Evolutionary conservation across 306 rosid genomes (phyloP).

Genomic region (Arachis hypogaea): DNA sequence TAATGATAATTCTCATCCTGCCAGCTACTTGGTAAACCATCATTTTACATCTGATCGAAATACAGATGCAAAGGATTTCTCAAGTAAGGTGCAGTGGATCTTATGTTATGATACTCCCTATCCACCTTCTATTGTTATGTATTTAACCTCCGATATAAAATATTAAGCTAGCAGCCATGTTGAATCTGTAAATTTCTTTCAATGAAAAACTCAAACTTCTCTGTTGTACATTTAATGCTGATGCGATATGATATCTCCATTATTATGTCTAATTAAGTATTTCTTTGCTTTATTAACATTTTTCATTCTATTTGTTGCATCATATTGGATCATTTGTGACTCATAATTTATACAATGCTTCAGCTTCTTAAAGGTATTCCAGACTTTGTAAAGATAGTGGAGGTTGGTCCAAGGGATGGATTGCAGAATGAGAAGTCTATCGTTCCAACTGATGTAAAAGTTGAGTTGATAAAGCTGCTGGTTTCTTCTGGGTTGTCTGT

Average conservation of each 20-base stretch:
- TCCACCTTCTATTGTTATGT: constrained; percentile 3
- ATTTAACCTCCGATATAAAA: constrained; percentile 10
- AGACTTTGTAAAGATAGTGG: constrained; percentile 79
- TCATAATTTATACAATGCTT: constrained; percentile 22
- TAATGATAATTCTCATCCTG: constrained; percentile 34
- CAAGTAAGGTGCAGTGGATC: constrained; percentile 59
- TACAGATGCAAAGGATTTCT: constrained; percentile 39
- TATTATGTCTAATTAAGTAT: constrained; percentile 11
- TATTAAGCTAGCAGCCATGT: constrained; percentile 5
- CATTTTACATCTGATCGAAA: constrained; percentile 47
- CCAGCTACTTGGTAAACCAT: constrained; percentile 44
- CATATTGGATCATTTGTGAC: constrained; percentile 34
- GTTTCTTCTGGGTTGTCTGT: constrained; percentile 81
- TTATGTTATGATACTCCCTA: not conserved
- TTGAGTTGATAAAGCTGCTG: constrained; percentile 72
- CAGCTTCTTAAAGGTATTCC: constrained; percentile 65
- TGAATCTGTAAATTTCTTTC: constrained; percentile 27
- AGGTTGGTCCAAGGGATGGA: constrained; percentile 95
- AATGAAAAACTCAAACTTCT: constrained; percentile 20
- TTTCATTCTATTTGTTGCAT: constrained; percentile 19
- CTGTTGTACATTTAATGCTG: constrained; percentile 11
- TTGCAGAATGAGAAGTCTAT: constrained; percentile 84
- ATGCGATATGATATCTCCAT: constrained; percentile 12
- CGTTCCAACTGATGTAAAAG: constrained; percentile 79
- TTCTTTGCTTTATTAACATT: constrained; percentile 25